Evolutionary conservation across 106 monocot species (phyloP), one percentile per base, ranked within the genome.

Genomic region (Acanthochlamys bracteata): DNA sequence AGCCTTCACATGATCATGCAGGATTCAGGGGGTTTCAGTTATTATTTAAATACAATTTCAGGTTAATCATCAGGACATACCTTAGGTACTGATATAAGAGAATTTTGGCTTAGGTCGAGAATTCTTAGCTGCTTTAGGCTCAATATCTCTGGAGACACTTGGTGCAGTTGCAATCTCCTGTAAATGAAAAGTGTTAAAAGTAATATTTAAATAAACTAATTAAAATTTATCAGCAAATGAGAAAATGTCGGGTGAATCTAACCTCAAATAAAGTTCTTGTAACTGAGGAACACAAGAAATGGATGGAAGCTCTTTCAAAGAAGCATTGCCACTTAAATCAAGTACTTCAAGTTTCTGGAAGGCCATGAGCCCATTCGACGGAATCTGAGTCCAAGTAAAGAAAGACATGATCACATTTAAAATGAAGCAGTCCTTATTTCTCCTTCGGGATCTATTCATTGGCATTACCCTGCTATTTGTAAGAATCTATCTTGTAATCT

Each of bases 241-340:
- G 10, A 7, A 24, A 41, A 61, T 39, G 56, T 40, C 9, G 62
- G 62, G 39, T 58, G 26, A 54, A 42, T 25, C 46, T 45, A 0
- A 98, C 96, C 91, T 98, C 41, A 98, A 71, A 67, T 92, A 85
- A 69, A 98, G 82, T 79, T 98, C 88, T 62, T 88, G 80, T 56
- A 98, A 66, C 27, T 75, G 82, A 27, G 66, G 56, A 66, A 98
- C 73, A 13, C 20, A 39, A 45, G 76, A 81, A 70, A 92, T 59
- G 57, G 64, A 71, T 70, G 80, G 85, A 60, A 73, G 72, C 40
- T 85, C 74, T 74, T 76, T 80, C 47, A 83, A 73, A 59, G 83
- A 57, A 23, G 73, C 55, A 79, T 77, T 88, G 26, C 96, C 78
- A 77, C 91, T 98, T 60, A 98, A 68, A 81, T 98, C 91, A 67